Evolutionary conservation across 306 rosid species (phyloP).

Genomic region (Prosopis cineraria): DNA sequence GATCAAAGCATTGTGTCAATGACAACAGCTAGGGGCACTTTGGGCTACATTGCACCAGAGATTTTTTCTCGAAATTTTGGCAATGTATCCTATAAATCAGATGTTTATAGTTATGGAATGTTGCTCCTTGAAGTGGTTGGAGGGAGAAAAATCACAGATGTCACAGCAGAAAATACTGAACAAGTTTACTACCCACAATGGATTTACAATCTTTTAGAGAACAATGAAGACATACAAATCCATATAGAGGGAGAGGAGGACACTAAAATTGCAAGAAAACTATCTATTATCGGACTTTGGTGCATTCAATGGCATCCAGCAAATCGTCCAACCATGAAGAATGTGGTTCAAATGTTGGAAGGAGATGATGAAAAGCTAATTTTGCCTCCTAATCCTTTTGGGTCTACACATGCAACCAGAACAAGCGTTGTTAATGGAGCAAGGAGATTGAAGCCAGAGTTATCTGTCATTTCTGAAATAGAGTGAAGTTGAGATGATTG

Average conservation of each 20-base stretch:
- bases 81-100: background rate
- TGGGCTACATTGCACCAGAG: background rate
- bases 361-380: constrained; percentile 27
- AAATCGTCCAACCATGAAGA: constrained; percentile 42
- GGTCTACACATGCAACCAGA: constrained; percentile 13
- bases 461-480: constrained; percentile 28
- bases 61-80: background rate
- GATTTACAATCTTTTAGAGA: constrained; percentile 34
- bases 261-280: constrained; percentile 34
- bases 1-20: background rate
- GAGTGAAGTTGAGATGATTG: constrained; percentile 6
- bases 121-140: background rate
- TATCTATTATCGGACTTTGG: constrained; percentile 26
- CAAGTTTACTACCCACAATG: constrained; percentile 37
- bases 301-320: background rate
- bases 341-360: constrained; percentile 41
- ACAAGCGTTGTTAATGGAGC: background rate
- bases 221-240: constrained; percentile 31
- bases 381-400: constrained; percentile 42
- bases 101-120: background rate
- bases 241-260: constrained; percentile 31
- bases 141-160: constrained; percentile 6
- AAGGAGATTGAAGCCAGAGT: background rate
- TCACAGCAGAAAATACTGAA: background rate
- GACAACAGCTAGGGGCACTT: background rate